Percentiles rank a stretch among this genome's conserved stretches.
phyloP scores from a whole-genome alignment of 179 eudicot species.

The Dionaea muscipula region DNA sequence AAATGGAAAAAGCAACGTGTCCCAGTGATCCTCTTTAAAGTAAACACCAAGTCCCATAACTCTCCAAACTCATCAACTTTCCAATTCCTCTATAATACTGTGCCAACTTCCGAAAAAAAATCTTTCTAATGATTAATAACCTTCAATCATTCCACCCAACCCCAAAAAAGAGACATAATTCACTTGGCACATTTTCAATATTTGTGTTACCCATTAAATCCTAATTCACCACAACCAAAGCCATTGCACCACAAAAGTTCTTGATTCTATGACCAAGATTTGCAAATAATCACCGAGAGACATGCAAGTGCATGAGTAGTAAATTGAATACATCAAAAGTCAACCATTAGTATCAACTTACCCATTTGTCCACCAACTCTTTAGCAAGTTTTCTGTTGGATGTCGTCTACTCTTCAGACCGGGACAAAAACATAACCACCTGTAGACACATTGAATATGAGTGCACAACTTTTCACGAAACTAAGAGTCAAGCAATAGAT shows the following conservation, averaged over 20 bases:
- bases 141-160: too few relatives aligned
- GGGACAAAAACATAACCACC: conserved; percentile 88
- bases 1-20: too few relatives aligned
- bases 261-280: neutral
- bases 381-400: conserved; percentile 72
- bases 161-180: too few relatives aligned
- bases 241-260: neutral
- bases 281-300: neutral
- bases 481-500: neutral
- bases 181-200: too few relatives aligned
- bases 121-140: too few relatives aligned
- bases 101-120: too few relatives aligned
- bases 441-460: conserved; percentile 14
- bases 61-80: too few relatives aligned
- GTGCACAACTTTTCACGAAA: neutral
- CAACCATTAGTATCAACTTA: conserved; percentile 12
- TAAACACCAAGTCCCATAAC: too few relatives aligned
- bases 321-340: neutral
- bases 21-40: too few relatives aligned
- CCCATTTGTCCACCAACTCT: conserved; percentile 92
- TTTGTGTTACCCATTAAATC: too few relatives aligned
- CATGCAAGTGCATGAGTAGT: neutral
- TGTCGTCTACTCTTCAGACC: conserved; percentile 90
- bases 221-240: too few relatives aligned
- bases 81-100: too few relatives aligned